Evolutionary conservation across 352 stramenopile species (phyloP).

Genomic region (Pythium rhizo-oryzae): DNA sequence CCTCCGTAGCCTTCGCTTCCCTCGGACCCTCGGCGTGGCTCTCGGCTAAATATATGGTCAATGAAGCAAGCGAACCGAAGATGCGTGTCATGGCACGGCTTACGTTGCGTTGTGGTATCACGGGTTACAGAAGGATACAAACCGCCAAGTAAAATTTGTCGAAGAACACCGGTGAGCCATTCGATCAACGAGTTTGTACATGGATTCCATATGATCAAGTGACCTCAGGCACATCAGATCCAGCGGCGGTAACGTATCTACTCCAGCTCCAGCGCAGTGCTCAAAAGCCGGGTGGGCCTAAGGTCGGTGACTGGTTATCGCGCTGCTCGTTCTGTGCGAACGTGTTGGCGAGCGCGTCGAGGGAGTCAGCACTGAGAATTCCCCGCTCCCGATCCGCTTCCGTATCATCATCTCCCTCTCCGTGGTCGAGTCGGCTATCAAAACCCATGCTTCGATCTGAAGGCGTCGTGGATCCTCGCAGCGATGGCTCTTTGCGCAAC

Average conservation of each 20-base stretch:
- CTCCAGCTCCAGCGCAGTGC: background rate
- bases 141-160: too few relatives aligned
- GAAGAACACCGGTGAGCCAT: too few relatives aligned
- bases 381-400: background rate
- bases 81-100: background rate
- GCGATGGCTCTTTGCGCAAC: slow-evolving; percentile 32
- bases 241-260: background rate
- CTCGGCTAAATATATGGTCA: slow-evolving; percentile 6
- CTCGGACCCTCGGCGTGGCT: background rate
- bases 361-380: slow-evolving; percentile 26
- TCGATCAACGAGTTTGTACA: too few relatives aligned
- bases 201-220: too few relatives aligned
- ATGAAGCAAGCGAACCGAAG: background rate
- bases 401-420: background rate
- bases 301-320: background rate
- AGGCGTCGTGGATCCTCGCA: background rate
- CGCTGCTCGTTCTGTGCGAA: slow-evolving; percentile 28
- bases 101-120: background rate
- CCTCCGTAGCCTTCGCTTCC: background rate
- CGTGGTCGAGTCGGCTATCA: background rate
- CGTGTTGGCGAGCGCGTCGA: slow-evolving; percentile 30
- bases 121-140: too few relatives aligned
- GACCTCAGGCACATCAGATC: too few relatives aligned
- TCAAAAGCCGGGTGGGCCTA: background rate
- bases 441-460: slow-evolving; percentile 1